Percentiles rank a stretch among this genome's conserved stretches.
Conservation (phyloP, 1,139 yeast species). For the Nakaseomyces nivariensis region DNA sequence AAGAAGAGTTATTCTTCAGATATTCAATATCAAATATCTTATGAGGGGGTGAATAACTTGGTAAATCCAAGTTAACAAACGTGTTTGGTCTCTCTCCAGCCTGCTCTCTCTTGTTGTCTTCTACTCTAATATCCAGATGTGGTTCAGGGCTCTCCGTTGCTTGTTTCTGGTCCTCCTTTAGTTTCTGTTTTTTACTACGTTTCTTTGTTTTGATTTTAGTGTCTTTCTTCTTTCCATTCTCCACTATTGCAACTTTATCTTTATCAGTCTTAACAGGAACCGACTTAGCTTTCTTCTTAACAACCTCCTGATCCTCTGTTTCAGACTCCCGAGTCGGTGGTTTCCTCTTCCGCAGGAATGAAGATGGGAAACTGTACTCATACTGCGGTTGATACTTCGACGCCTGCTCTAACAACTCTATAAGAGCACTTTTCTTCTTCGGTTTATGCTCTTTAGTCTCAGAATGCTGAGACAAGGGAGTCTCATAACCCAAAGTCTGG, state of each 20-base stretch:
- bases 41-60: constrained; percentile 8
- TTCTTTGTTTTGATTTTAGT: background rate
- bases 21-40: constrained; percentile 16
- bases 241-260: background rate
- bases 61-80: constrained; percentile 10
- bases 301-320: background rate
- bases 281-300: too few relatives aligned
- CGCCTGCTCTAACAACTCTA: constrained; percentile 5
- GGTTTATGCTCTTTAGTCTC: constrained; percentile 3
- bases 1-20: constrained; percentile 5
- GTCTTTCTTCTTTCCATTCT: background rate
- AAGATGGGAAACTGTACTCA: constrained; percentile 1
- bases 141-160: background rate
- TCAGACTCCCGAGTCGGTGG: background rate
- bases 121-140: background rate
- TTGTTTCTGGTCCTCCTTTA: background rate
- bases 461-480: background rate
- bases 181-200: too few relatives aligned
- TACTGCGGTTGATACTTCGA: constrained; percentile 1
- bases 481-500: background rate
- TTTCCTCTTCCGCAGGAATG: constrained; percentile 3
- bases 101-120: constrained; percentile 1
- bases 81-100: constrained; percentile 2
- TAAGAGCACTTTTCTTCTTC: constrained; percentile 5
- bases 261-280: background rate